These are phyloP conservation scores for Holtermanniella nyarrowii DNA, from an alignment of 768 basidiomycete genomes.

Conservation along the genomic window DNA sequence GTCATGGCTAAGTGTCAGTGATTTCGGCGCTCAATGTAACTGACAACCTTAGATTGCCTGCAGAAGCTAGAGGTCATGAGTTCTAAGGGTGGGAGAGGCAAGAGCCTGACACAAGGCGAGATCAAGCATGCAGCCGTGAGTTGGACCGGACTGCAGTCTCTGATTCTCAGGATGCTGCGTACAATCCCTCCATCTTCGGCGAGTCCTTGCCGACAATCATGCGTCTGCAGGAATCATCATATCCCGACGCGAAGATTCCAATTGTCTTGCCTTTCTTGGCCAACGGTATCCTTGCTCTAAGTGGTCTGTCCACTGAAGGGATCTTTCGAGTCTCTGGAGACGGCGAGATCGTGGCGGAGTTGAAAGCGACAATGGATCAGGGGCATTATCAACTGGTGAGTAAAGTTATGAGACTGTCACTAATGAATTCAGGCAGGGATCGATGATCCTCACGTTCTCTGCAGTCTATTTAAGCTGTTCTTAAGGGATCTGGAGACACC, in stretches of 20 bases:
- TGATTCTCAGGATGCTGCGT: conserved; percentile 64
- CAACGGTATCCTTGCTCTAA: conserved; percentile 79
- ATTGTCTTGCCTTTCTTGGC: conserved; percentile 90
- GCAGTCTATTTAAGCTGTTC: conserved; percentile 87
- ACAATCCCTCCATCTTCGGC: conserved; percentile 88
- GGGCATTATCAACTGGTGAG: conserved; percentile 77
- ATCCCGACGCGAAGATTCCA: conserved; percentile 73
- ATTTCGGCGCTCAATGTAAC: background rate
- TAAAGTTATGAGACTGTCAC: background rate
- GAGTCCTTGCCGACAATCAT: conserved; percentile 78
- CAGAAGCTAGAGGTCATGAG: conserved; percentile 63
- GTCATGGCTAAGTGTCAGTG: conserved; percentile 67
- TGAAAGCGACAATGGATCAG: conserved; percentile 80
- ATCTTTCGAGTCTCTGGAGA: conserved; percentile 92
- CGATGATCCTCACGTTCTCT: conserved; percentile 81
- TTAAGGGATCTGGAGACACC: conserved; percentile 83
- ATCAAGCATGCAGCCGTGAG: conserved; percentile 81
- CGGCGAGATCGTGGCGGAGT: conserved; percentile 70
- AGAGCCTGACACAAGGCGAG: conserved; percentile 67
- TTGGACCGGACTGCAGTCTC: conserved; percentile 5
- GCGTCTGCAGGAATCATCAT: conserved; percentile 72
- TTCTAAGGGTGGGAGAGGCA: conserved; percentile 70
- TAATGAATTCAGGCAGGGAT: conserved; percentile 44
- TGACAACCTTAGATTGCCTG: conserved; percentile 49
- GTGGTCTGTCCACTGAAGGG: conserved; percentile 74